Percentiles rank a stretch among this genome's conserved stretches.
These are phyloP conservation scores for Termitomyces sp. DNA, from an alignment of 768 basidiomycete genomes.

Conservation along the genomic window DNA sequence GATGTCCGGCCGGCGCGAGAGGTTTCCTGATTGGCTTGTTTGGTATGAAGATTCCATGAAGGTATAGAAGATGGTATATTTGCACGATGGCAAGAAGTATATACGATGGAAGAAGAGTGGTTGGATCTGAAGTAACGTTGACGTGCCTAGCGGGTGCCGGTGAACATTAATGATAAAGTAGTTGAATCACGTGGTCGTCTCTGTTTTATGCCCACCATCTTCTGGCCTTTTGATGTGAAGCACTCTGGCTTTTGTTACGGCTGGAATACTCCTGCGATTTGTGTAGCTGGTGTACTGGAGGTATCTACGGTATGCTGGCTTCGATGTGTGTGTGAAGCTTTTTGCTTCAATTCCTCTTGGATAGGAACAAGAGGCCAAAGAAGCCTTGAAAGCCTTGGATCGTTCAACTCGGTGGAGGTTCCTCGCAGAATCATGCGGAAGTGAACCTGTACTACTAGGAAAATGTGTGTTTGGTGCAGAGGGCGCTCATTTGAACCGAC, in stretches of 20 bases:
- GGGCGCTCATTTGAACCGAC: background rate
- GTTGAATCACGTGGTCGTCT: slow-evolving; percentile 26
- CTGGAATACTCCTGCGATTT: slow-evolving; percentile 45
- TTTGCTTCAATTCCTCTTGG: background rate
- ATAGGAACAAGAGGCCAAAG: slow-evolving; percentile 17
- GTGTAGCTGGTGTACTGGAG: slow-evolving; percentile 49
- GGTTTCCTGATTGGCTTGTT: slow-evolving; percentile 21
- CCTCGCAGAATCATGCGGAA: slow-evolving; percentile 22
- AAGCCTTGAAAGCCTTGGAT: slow-evolving; percentile 12
- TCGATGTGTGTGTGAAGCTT: no score
- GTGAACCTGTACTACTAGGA: slow-evolving; percentile 31
- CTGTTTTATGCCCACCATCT: slow-evolving; percentile 30
- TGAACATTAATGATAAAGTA: background rate
- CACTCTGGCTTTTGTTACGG: slow-evolving; percentile 55
- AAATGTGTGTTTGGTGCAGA: slow-evolving; percentile 22
- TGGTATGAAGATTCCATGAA: slow-evolving; percentile 26
- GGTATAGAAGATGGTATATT: slow-evolving; percentile 9
- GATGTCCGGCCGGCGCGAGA: slow-evolving; percentile 62
- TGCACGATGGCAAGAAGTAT: background rate
- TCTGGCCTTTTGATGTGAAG: slow-evolving; percentile 55
- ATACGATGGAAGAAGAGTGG: slow-evolving; percentile 3
- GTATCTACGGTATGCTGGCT: slow-evolving; percentile 24
- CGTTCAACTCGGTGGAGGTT: slow-evolving; percentile 23
- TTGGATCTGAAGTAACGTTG: background rate
- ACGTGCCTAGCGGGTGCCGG: background rate